Base-by-base conservation (phyloP, 108 stramenopile species). In the Fragilariopsis cylindrus region DNA sequence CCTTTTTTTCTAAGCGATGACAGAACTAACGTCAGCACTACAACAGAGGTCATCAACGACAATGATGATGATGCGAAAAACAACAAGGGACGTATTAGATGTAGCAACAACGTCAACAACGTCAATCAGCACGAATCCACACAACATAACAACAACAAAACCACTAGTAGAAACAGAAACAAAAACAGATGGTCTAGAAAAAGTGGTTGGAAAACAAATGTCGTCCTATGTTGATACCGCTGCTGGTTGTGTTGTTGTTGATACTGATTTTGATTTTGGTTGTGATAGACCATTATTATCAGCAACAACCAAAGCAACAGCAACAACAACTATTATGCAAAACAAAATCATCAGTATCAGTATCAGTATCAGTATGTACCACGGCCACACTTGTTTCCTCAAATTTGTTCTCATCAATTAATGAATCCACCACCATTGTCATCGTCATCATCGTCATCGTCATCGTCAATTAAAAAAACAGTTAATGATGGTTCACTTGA, bases 341-440 rank as follows among this genome's bases (percentile, higher is more conserved):
- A 21, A 21, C 21, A 21, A 21, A 21, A 13, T 13, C 50, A 50
- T 13, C 8, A 13, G 11, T 12, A 50, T 50, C 50, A 13, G 11
- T 12, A 50, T 50, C 50, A 13, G 50, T 50, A 13, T 13, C 50
- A 52, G 13, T 1, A 9, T 13, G 12, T 13, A 13, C 30, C 30
- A 30, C 30, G 0, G 30, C 30, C 30, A 30, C 30, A 2, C 2
- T 30, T 30, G 30, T 30, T 30, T 53, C 67, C 67, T 44, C n/a
- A 13, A 3, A 48, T 68, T 5, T 68, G 67, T 52, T 68, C 67
- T 7, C 67, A 68, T 39, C 67, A 68, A 19, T n/a, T 52, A 19
- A 2, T 68, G 67, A 68, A 68, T 68, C 49, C 67, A 45, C 67
- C 67, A 15, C 6, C 9, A 21, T 21, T 60, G 4, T 40, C 19